Evolutionary conservation across 305 asterid species (phyloP), one percentile per base, ranked within the genome.

Genomic region (Petunia hybrid): DNA sequence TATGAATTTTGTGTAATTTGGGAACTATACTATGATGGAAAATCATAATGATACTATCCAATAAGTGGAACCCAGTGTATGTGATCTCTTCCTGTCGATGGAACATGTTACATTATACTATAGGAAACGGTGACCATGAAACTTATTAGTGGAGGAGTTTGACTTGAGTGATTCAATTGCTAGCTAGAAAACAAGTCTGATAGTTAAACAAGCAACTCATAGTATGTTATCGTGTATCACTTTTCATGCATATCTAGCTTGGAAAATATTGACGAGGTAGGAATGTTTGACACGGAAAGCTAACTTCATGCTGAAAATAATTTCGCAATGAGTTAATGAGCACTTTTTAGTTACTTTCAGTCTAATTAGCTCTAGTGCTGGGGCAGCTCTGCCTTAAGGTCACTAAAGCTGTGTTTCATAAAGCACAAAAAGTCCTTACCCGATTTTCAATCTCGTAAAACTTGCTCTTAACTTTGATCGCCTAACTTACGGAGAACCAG

Each of bases 261-360:
- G 59, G 42, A 70, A 70, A 70, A 71, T 2, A 43, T 71, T 48
- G 45, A 12, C 13, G 5, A 71, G 45, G 62, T 71, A 48, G 61
- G 78, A 35, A 35, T 71, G 78, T 71, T 71, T 71, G 62, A 71
- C 78, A 71, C 45, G 78, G 35, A 48, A 71, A 48, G 39, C 16
- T 71, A 71, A 35, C 61, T 71, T 31, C 78, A 71, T 71, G 10
- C 0, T 48, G 13, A 48, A 4, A 48, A 35, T 35, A 10, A 51
- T 31, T 45, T 71, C 5, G 43, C 40, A 0, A 45, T 71, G n/a
- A 71, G 3, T 70, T 51, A 9, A 16, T 2, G 0, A 14, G 51
- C 1, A 66, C 73, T 66, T 10, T 1, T 64, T 38, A 64, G 59
- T 43, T 43, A 43, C 39, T 10, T 41, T 66, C 74, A 40, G 53